Evolutionary conservation across 768 basidiomycete genomes (phyloP).

Genomic region (Rhodotorula babjevae): DNA sequence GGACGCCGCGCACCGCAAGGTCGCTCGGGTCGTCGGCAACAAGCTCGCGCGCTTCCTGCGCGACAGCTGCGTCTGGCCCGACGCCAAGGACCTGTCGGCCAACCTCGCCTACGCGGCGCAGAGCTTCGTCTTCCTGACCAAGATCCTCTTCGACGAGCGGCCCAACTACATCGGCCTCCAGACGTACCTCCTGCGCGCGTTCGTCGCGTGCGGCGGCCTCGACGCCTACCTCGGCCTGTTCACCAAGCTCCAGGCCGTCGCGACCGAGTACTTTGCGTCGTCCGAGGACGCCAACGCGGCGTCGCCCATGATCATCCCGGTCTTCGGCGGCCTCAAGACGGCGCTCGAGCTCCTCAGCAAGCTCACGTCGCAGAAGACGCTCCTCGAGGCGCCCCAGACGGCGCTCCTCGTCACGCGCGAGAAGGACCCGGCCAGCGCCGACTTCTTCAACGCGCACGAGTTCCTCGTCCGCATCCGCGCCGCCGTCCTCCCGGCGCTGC

Average conservation of each 20-base stretch:
- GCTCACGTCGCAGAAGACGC: slow-evolving; percentile 69
- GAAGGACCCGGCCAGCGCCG: slow-evolving; percentile 55
- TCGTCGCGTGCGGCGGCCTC: slow-evolving; percentile 68
- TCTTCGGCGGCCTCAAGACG: slow-evolving; percentile 74
- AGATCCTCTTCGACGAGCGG: slow-evolving; percentile 66
- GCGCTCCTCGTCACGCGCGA: slow-evolving; percentile 65
- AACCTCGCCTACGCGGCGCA: slow-evolving; percentile 57
- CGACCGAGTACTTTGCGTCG: slow-evolving; percentile 54
- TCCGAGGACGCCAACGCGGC: slow-evolving; percentile 55
- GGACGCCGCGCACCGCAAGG: slow-evolving; percentile 52
- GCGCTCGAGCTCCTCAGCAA: slow-evolving; percentile 65
- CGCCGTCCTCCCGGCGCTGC: slow-evolving; percentile 62
- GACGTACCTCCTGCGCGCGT: slow-evolving; percentile 71
- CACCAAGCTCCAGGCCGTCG: slow-evolving; percentile 55
- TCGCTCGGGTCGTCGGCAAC: slow-evolving; percentile 56
- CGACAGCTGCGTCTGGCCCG: slow-evolving; percentile 52
- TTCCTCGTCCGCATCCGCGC: slow-evolving; percentile 77
- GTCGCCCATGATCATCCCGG: slow-evolving; percentile 61
- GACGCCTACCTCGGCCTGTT: slow-evolving; percentile 62
- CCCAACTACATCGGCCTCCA: slow-evolving; percentile 68
- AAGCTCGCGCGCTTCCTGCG: slow-evolving; percentile 68
- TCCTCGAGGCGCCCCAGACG: slow-evolving; percentile 83
- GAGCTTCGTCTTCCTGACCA: slow-evolving; percentile 55
- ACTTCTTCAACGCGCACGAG: slow-evolving; percentile 78
- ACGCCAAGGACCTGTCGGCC: slow-evolving; percentile 49